Conservation (phyloP, 2,329 filamentous ascomycete species). For the Aspergillus latus region DNA sequence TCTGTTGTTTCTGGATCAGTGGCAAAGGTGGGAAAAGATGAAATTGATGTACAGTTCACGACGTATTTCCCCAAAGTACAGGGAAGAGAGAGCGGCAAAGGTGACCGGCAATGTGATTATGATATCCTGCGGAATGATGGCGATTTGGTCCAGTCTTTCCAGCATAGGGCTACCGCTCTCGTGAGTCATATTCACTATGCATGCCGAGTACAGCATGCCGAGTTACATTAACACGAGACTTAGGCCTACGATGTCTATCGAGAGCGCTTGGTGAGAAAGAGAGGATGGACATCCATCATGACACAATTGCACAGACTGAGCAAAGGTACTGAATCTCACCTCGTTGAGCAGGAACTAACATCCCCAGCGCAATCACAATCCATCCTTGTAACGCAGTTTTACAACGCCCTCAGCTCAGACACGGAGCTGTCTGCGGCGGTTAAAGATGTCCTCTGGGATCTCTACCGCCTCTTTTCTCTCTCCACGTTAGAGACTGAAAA, state of each 20-base stretch:
- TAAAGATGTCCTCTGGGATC: slow-evolving; percentile 36
- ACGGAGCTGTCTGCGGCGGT: slow-evolving; percentile 29
- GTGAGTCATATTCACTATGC: not conserved
- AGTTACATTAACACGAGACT: slow-evolving; percentile 8
- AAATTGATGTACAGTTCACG: slow-evolving; percentile 2
- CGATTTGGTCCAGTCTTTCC: not conserved
- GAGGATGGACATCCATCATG: slow-evolving; percentile 49
- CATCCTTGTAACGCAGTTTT: slow-evolving; percentile 50
- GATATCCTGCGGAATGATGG: not conserved
- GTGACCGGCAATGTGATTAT: not conserved
- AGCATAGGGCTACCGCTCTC: slow-evolving; percentile 4
- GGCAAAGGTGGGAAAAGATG: not conserved
- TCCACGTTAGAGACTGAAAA: slow-evolving; percentile 48
- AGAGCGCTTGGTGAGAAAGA: slow-evolving; percentile 47
- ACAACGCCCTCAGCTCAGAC: slow-evolving; percentile 36
- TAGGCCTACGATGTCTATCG: slow-evolving; percentile 43
- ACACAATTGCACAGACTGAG: slow-evolving; percentile 33
- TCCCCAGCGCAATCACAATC: slow-evolving; percentile 48
- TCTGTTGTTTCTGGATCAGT: not conserved
- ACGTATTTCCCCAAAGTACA: not conserved
- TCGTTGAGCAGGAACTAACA: not conserved
- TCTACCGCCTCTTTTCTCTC: slow-evolving; percentile 52
- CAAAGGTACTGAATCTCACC: slow-evolving; percentile 17
- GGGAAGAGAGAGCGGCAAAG: not conserved
- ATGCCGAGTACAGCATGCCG: too few relatives aligned